These are phyloP conservation scores for Xylaria sp. DNA, from an alignment of 2,329 filamentous ascomycete genomes.

Conservation along the genomic window DNA sequence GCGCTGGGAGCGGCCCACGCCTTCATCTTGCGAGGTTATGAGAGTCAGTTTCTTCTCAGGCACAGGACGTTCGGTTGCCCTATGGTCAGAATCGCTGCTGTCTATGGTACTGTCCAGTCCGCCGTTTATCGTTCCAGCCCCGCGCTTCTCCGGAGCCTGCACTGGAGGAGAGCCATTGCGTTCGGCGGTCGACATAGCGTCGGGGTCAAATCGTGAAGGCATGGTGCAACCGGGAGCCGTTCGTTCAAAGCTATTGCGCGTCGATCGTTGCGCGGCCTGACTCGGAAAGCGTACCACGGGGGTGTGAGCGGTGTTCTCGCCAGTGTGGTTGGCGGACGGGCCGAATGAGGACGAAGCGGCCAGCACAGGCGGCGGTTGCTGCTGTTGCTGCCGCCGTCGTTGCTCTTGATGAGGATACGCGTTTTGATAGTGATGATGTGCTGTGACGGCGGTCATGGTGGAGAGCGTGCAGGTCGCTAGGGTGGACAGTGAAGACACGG, in stretches of 20 bases:
- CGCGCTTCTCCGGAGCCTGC: conserved; percentile 10
- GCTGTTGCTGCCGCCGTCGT: conserved; percentile 25
- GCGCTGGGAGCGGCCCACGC: conserved; percentile 45
- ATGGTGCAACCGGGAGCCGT: conserved; percentile 20
- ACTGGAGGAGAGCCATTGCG: conserved; percentile 17
- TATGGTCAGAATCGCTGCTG: conserved; percentile 42
- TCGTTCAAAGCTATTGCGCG: conserved; percentile 19
- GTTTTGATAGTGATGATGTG: conserved; percentile 31
- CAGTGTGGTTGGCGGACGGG: background rate
- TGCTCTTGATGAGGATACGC: conserved; percentile 34
- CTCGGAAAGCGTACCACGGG: conserved; percentile 6
- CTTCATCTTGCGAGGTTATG: conserved; percentile 39
- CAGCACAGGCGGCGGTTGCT: conserved; percentile 5
- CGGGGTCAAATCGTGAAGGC: conserved; percentile 32
- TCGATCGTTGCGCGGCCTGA: conserved; percentile 5
- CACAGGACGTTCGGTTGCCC: conserved; percentile 55
- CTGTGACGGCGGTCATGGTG: conserved; percentile 39
- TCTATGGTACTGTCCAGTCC: conserved; percentile 33
- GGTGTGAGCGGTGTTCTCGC: conserved; percentile 14
- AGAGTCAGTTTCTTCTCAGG: conserved; percentile 44
- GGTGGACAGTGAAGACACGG: background rate
- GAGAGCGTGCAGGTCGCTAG: background rate
- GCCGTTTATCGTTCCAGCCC: conserved; percentile 26
- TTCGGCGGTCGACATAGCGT: conserved; percentile 18
- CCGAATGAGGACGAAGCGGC: conserved; percentile 25